Base-by-base conservation (phyloP, 768 basidiomycete species). In the Mycena chlorophos region DNA sequence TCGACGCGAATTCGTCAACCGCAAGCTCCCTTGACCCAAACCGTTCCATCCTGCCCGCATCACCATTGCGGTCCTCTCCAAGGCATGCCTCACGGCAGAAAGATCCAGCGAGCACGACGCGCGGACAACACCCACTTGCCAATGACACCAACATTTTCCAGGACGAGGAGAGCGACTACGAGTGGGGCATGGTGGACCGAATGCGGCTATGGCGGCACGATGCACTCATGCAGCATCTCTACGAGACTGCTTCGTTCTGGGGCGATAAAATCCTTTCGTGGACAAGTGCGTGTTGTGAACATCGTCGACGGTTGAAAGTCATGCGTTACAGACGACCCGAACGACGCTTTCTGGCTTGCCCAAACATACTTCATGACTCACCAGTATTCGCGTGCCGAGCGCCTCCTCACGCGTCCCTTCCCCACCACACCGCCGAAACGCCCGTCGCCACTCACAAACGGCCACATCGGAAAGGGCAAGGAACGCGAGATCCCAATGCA, bases 271-370 rank as follows among this genome's bases (percentile, higher is more conserved):
- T 98, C 43, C 77, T 98, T 45, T 90, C 84, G 57, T 95, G 94
- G 92, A 98, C 97, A 27, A 90, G 96, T 98, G 67, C 63, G 84
- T 79, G 8, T 57, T 53, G 49, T 55, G 37, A 52, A 55, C 19
- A n/a, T 42, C 29, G 42, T 25, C 14, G 28, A 23, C 14, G 29
- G 23, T 47, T 58, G 57, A 49, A 48, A 52, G 28, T 52, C 54
- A 19, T 31, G 54, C 58, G 52, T 38, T n/a, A 58, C 64, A 96
- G 96, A 87, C 59, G 93, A 98, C 65, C 88, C 94, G 27, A 97
- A 98, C 68, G 97, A 99, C 71, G 97, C 94, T 13, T 98, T 99
- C 72, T 99, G 97, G 97, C 84, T 99, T 20, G 95, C 97, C 2
- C 97, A 99, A 70, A 93, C 91, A 0, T 94, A 94, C 71, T 99